Conservation (phyloP, 1,139 yeast species). For the Candida anutae region DNA sequence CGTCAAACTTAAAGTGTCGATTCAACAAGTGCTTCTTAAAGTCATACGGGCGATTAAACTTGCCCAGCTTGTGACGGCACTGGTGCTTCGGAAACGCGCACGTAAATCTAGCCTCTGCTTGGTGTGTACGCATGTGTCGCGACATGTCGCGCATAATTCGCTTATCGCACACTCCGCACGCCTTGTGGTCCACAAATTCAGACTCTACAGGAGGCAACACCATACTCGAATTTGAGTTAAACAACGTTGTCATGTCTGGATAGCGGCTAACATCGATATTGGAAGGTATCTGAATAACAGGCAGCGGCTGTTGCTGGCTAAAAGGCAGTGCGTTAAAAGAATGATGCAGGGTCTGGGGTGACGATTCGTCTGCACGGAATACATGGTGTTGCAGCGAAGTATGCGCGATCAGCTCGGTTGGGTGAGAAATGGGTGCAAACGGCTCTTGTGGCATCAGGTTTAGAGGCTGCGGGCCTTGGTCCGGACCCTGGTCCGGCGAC, state of each 20-base stretch:
- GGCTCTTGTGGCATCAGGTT: too few relatives aligned
- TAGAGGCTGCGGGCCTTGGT: too few relatives aligned
- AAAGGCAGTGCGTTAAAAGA: too few relatives aligned
- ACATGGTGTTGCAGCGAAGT: too few relatives aligned
- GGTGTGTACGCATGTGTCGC: slow-evolving; percentile 60
- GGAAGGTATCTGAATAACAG: slow-evolving; percentile 9
- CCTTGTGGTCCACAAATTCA: slow-evolving; percentile 16
- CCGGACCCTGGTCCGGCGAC: too few relatives aligned
- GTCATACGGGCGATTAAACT: slow-evolving; percentile 62
- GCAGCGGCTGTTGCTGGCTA: slow-evolving; percentile 1
- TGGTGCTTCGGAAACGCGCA: slow-evolving; percentile 50
- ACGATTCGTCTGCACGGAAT: too few relatives aligned
- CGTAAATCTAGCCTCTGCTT: slow-evolving; percentile 46
- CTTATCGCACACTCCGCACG: slow-evolving; percentile 51
- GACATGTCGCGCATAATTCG: slow-evolving; percentile 55
- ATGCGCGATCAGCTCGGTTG: too few relatives aligned
- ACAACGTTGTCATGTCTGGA: slow-evolving; percentile 36
- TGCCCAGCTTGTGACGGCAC: slow-evolving; percentile 52
- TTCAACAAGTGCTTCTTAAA: slow-evolving; percentile 60
- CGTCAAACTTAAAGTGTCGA: slow-evolving; percentile 51
- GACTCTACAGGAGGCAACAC: slow-evolving; percentile 30
- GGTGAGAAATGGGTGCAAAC: too few relatives aligned
- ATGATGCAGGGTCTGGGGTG: too few relatives aligned
- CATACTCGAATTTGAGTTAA: slow-evolving; percentile 28
- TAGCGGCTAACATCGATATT: slow-evolving; percentile 17